These are phyloP conservation scores for Castanea sativa DNA, from an alignment of 306 rosid genomes.

Conservation along the genomic window DNA sequence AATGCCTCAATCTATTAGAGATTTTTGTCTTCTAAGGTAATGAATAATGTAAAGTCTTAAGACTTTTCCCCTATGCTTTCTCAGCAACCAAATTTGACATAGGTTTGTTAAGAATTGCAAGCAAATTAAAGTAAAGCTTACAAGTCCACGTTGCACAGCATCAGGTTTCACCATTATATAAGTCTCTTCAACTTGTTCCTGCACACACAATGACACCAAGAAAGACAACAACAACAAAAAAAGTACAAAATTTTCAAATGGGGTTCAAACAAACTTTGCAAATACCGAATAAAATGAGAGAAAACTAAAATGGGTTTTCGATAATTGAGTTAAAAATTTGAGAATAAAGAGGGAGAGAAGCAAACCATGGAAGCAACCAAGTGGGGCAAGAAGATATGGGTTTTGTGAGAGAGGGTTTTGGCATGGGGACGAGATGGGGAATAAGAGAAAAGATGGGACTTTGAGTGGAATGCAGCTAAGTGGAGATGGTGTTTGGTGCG, in stretches of 20 bases:
- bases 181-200: conserved; percentile 87
- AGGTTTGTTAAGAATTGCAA: conserved; percentile 3
- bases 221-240: background rate
- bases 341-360: background rate
- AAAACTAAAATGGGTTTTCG: background rate
- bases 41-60: background rate
- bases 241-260: conserved; percentile 5
- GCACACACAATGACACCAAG: conserved; percentile 12
- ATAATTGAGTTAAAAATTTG: background rate
- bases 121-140: conserved; percentile 25
- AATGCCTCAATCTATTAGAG: background rate
- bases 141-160: conserved; percentile 97
- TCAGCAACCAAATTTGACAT: conserved; percentile 2
- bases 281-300: background rate
- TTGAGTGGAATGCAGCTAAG: conserved; percentile 69
- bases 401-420: conserved; percentile 37
- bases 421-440: conserved; percentile 32
- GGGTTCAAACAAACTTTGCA: conserved; percentile 4
- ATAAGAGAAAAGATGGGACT: conserved; percentile 55
- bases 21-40: background rate
- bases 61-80: background rate
- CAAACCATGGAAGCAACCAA: conserved; percentile 78
- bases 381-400: conserved; percentile 73
- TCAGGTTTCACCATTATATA: conserved; percentile 98
- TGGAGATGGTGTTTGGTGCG: conserved; percentile 33